Conservation (phyloP, 148 eudicot genomes). For the Rhododendron molle region DNA sequence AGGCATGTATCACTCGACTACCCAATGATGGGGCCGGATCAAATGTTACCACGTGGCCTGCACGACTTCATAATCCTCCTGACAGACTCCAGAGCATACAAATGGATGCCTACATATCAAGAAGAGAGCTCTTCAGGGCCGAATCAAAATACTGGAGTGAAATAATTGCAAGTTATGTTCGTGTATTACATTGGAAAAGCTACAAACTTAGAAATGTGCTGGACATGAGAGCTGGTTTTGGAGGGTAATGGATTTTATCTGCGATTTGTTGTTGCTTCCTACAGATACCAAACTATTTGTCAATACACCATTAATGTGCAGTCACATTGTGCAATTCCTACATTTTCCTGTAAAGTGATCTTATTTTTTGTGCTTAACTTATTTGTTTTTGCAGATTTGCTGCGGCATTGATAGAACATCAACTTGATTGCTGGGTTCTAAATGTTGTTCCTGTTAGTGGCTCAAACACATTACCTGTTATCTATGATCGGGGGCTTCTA, state of each 20-base stretch:
- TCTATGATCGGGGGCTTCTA: slow-evolving; percentile 91
- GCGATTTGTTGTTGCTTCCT: slow-evolving; percentile 7
- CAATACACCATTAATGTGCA: not conserved
- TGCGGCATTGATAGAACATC: slow-evolving; percentile 56
- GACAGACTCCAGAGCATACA: slow-evolving; percentile 89
- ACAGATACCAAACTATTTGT: not conserved
- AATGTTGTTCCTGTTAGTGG: slow-evolving; percentile 96
- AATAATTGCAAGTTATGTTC: slow-evolving; percentile 66
- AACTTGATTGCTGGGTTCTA: slow-evolving; percentile 84
- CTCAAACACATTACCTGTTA: slow-evolving; percentile 85
- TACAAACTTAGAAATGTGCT: slow-evolving; percentile 67
- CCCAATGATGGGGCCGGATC: slow-evolving; percentile 78
- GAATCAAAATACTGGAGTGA: slow-evolving; percentile 92
- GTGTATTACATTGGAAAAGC: slow-evolving; percentile 60
- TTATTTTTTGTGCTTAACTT: not conserved
- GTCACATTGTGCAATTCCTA: not conserved
- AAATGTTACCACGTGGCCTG: slow-evolving; percentile 76
- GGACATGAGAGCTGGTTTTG: slow-evolving; percentile 98
- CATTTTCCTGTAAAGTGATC: not conserved
- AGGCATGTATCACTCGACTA: slow-evolving; percentile 74
- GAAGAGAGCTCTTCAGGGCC: slow-evolving; percentile 84
- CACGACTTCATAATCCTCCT: slow-evolving; percentile 74
- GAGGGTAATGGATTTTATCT: slow-evolving; percentile 56
- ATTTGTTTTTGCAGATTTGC: slow-evolving; percentile 66
- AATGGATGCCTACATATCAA: slow-evolving; percentile 83